Conservation (phyloP, 768 basidiomycete species). For the Lentinula lateritia region DNA sequence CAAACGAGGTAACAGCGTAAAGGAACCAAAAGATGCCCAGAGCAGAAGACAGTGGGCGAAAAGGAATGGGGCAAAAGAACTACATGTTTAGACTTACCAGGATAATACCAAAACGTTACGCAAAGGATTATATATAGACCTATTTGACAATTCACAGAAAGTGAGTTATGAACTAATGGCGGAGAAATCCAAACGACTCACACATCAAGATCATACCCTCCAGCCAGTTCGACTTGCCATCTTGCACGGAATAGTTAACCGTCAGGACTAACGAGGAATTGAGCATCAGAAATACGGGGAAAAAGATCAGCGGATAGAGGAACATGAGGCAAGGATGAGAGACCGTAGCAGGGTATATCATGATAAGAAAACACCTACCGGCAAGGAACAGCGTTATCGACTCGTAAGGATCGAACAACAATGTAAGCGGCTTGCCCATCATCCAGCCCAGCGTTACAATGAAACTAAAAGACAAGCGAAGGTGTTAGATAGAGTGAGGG, state of each 20-base stretch:
- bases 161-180: neutral
- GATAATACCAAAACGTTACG: conserved; percentile 62
- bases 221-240: conserved; percentile 58
- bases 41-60: neutral
- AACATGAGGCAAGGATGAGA: neutral
- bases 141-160: conserved; percentile 15
- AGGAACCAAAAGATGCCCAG: neutral
- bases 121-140: conserved; percentile 69
- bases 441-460: conserved; percentile 59
- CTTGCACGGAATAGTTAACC: conserved; percentile 57
- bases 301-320: neutral
- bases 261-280: conserved; percentile 36
- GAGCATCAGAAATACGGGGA: neutral
- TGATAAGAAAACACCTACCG: conserved; percentile 12
- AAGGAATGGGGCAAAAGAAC: neutral
- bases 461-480: conserved; percentile 26
- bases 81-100: conserved; percentile 19
- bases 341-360: too few relatives aligned
- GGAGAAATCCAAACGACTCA: conserved; percentile 19
- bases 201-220: conserved; percentile 57
- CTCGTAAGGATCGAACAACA: conserved; percentile 69
- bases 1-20: too few relatives aligned
- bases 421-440: conserved; percentile 51
- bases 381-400: conserved; percentile 37
- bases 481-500: neutral